Evolutionary conservation across 495 filamentous ascomycete genomes (phyloP), one percentile per base, ranked within the genome.

Genomic region (Hypomontagnella submonticulosa): DNA sequence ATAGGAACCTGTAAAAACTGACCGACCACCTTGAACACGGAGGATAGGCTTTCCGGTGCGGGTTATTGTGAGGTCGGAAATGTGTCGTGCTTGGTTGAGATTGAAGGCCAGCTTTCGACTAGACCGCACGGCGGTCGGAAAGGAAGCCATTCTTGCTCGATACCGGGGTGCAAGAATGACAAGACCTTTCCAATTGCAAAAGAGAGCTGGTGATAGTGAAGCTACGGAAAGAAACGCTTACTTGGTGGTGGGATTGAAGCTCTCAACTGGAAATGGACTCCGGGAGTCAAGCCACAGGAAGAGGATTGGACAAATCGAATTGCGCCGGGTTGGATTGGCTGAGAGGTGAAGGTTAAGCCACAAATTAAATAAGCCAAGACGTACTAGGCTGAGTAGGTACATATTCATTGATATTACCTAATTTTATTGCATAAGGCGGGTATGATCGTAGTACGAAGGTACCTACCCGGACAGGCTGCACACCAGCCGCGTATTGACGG

Each of bases 21-120:
- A 94, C 92, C 91, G 85, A 80, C 92, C 92, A 79, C 92, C 92
- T 72, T 91, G 88, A 57, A 86, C 79, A 75, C 92, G 88, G 73
- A 95, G 79, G 59, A 96, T 88, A 48, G 92, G 92, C 82, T 91
- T 93, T 74, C 92, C 92, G 43, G 92, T 96, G 67, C 92, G 82
- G 56, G 92, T 90, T 73, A 96, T 93, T 62, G 88, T 78, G 66
- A 96, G 83, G 82, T 96, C 92, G 72, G 90, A 88, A 61, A 95
- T 76, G 70, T 73, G 66, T 64, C 67, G 61, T 65, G 67, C 66
- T 52, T 67, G 72, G 55, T 18, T 47, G 3, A 73, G 44, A 37
- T 57, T 57, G 48, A 70, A 71, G 41, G 65, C 72, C 48, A 75
- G 56, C 54, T 67, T 73, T 68, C 66, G 68, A 49, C 75, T 77